Evolutionary conservation across 2,329 filamentous ascomycete species (phyloP), one percentile per base, ranked within the genome.

Genomic region (Plenodomus biglobosus): DNA sequence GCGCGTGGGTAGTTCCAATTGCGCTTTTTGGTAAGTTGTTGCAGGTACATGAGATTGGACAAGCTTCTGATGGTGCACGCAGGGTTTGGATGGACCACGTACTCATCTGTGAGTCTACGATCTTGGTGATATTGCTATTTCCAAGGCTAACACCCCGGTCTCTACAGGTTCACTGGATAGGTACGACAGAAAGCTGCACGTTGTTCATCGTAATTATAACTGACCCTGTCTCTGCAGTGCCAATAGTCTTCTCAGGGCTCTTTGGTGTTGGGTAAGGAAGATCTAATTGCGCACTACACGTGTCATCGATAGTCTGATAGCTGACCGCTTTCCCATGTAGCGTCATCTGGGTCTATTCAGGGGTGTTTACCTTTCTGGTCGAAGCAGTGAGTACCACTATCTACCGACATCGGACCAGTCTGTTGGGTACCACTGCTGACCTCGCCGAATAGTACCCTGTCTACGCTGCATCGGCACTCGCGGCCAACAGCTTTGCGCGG

Each of bases 351-450:
- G 84, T 87, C 22, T 96, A 90, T 72, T 86, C 84, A 47, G 90
- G 90, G 43, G 84, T 95, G 57, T 96, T 95, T 71, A 95, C 90
- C 11, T 96, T 95, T 74, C 76, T 95, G 55, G 90, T 92, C 10
- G 83, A 86, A 59, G 73, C 71, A 58, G 75, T 77, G 63, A 67
- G 74, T 73, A 24, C 38, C 27, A 46, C 42, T 42, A 42, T 19
- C 36, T 35, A 54, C 61, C 58, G 58, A 59, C 43, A 57, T 64
- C 52, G 62, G 60, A 57, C 50, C 45, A 50, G 45, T 49, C 40
- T 40, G 18, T 24, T 53, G 57, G 52, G 46, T 42, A 42, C 55
- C 44, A 50, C 21, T 42, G 37, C 45, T 68, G 57, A 68, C 63
- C 27, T 59, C 50, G 58, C 44, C 51, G 55, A 62, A 47, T 50